Evolutionary conservation across 495 filamentous ascomycete species (phyloP), one percentile per base, ranked within the genome.

Genomic region (Mytilinidion resinicola): DNA sequence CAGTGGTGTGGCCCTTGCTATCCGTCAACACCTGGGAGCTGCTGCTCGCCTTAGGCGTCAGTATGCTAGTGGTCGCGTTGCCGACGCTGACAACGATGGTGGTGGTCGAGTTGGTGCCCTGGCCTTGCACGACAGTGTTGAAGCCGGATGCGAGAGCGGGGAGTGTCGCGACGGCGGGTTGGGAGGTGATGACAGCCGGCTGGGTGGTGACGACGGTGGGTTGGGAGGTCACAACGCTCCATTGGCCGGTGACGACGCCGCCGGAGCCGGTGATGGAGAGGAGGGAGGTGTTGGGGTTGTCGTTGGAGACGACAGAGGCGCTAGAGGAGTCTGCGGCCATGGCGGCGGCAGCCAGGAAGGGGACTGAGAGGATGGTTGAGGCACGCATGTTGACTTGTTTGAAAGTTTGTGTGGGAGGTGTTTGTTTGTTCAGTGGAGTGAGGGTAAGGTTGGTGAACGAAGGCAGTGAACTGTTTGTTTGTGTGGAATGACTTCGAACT

Each of bases 161-260:
- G 62, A 80, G 74, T 38, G 21, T 47, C 11, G 55, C 55, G 8
- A 56, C 20, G 34, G 15, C 10, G 14, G 51, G 51, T 20, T 53
- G 51, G 10, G 51, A 30, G 17, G 75, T 74, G 30, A 74, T 76
- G 55, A 72, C 73, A 25, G 68, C 47, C 25, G 74, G 59, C 64
- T 76, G 75, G 17, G 68, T 71, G 19, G 77, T 80, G 42, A 71
- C 74, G 14, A 67, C 76, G 7, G 66, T 38, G 15, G 78, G 74
- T 60, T 63, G 67, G 9, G 56, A 55, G 30, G 65, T 67, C 1
- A 53, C 56, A 19, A 59, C 52, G 21, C 54, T 39, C 25, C 69
- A 69, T 60, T 54, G 36, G 67, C 80, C 79, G 47, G 82, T 85
- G 36, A 82, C 74, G 25, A 82, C 79, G 61, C 80, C 78, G 30